A percentile compares a stretch with the other conserved stretches of the same genome.
These are phyloP conservation scores for Rutstroemia sp. DNA, from an alignment of 2,329 filamentous ascomycete species.

Conservation along the genomic window DNA sequence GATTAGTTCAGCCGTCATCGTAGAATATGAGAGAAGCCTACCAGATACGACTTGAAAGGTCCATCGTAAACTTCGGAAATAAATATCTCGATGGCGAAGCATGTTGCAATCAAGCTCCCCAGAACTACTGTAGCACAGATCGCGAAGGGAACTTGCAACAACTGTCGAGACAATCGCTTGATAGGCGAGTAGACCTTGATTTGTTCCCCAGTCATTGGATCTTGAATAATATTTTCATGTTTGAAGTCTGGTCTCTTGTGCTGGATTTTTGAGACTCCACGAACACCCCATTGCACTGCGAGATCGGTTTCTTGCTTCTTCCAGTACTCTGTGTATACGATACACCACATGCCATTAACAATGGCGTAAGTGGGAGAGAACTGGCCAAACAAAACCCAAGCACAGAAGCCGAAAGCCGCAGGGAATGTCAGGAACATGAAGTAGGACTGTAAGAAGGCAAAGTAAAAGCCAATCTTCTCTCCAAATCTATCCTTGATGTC, in stretches of 20 bases:
- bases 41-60: constrained; percentile 76
- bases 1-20: constrained; percentile 8
- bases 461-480: constrained; percentile 87
- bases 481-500: constrained; percentile 71
- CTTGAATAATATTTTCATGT: constrained; percentile 68
- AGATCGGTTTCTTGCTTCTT: constrained; percentile 87
- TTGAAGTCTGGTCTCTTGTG: constrained; percentile 69
- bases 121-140: constrained; percentile 63
- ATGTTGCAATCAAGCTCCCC: constrained; percentile 74
- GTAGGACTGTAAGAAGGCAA: constrained; percentile 87
- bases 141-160: constrained; percentile 68
- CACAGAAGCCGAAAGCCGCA: constrained; percentile 65
- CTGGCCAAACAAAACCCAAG: constrained; percentile 76
- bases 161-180: constrained; percentile 55
- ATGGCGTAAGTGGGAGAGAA: constrained; percentile 79
- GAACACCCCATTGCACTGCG: constrained; percentile 80
- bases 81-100: constrained; percentile 92
- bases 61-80: constrained; percentile 90
- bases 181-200: constrained; percentile 53
- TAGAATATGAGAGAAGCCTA: constrained; percentile 35
- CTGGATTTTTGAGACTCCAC: constrained; percentile 76
- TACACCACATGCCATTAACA: constrained; percentile 75
- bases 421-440: constrained; percentile 81
- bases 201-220: constrained; percentile 65
- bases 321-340: constrained; percentile 92